Evolutionary conservation across 352 stramenopile species (phyloP).

Genomic region (Globisporangium okanoganense): DNA sequence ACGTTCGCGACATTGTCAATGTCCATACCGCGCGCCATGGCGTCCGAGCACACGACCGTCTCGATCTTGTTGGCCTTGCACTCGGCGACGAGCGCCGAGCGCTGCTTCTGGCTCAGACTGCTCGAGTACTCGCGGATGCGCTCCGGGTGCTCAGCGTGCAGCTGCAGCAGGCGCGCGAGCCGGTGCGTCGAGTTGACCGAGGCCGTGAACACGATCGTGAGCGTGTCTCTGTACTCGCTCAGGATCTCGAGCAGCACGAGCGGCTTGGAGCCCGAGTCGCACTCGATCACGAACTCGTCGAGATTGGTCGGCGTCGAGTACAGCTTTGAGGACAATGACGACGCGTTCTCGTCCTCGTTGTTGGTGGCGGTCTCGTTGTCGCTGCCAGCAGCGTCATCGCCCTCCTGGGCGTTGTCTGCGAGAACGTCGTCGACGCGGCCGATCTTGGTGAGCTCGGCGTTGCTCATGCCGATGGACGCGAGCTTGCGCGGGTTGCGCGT

Average conservation of each 20-base stretch:
- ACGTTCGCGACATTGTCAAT: slow-evolving; percentile 90
- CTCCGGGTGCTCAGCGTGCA: slow-evolving; percentile 58
- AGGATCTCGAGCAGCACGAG: slow-evolving; percentile 93
- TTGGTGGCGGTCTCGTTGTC: slow-evolving; percentile 28
- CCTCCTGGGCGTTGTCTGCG: slow-evolving; percentile 61
- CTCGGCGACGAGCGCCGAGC: slow-evolving; percentile 67
- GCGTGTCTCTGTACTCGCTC: slow-evolving; percentile 58
- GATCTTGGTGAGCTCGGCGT: slow-evolving; percentile 93
- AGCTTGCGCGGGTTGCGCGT: slow-evolving; percentile 97
- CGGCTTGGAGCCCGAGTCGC: slow-evolving; percentile 93
- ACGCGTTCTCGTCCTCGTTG: slow-evolving; percentile 15
- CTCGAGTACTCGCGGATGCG: slow-evolving; percentile 80
- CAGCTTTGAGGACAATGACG: slow-evolving; percentile 44
- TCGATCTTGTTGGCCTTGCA: slow-evolving; percentile 64
- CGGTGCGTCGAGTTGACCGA: slow-evolving; percentile 96
- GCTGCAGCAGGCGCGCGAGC: slow-evolving; percentile 92
- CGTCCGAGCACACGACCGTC: slow-evolving; percentile 90
- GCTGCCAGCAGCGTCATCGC: slow-evolving; percentile 27
- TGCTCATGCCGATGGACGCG: slow-evolving; percentile 91
- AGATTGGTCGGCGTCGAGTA: slow-evolving; percentile 79
- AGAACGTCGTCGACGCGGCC: slow-evolving; percentile 55
- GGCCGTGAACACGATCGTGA: slow-evolving; percentile 95
- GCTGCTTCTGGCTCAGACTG: slow-evolving; percentile 76
- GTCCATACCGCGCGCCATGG: slow-evolving; percentile 93
- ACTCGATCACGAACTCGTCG: slow-evolving; percentile 91